Base-by-base conservation (phyloP, 768 basidiomycete genomes). In the Strobilomyces dryophilus region DNA sequence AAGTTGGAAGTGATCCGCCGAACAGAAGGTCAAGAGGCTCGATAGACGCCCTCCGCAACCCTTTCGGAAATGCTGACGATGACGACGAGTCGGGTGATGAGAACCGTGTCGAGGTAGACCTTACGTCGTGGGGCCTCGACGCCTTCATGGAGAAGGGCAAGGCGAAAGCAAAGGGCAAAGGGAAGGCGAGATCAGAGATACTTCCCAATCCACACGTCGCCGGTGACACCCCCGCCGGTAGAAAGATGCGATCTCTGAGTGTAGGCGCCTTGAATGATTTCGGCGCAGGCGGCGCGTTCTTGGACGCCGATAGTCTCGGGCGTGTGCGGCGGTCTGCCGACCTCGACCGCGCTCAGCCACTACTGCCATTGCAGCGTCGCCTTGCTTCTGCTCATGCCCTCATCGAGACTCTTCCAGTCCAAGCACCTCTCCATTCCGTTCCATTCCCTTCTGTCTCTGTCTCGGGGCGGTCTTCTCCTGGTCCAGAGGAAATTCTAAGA, bases 91-190 rank as follows among this genome's bases (percentile, higher is more conserved):
- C 79, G 8, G 54, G 60, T 12, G 76, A 80, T 5, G 77, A 76
- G 41, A 70, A 70, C 17, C 80, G 76, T 40, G 77, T 79, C 31
- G 91, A 92, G 63, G 86, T 91, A 26, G 89, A 91, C 69, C 74
- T 92, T 52, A 76, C 85, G 4, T 91, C 89, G 17, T 93, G 89
- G 90, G 91, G 91, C 4, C 75, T 93, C 24, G 86, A 90, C 53
- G 79, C 82, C 7, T 83, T 90, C 70, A 82, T 89, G 55, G 77
- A 82, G 1, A 86, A 87, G 59, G 82, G 86, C 59, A 87, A 84
- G 71, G 66, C 67, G 27, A 71, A 67, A 51, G 62, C 62, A 17
- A 79, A 68, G 64, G 66, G 65, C 5, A 76, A 74, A 50, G 65
- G 62, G 17, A 76, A 71, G 50, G 60, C 67, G n/a, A 72, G 66